Base-by-base conservation (phyloP, 2,329 filamentous ascomycete genomes). In the Achaetomium macrosporum region DNA sequence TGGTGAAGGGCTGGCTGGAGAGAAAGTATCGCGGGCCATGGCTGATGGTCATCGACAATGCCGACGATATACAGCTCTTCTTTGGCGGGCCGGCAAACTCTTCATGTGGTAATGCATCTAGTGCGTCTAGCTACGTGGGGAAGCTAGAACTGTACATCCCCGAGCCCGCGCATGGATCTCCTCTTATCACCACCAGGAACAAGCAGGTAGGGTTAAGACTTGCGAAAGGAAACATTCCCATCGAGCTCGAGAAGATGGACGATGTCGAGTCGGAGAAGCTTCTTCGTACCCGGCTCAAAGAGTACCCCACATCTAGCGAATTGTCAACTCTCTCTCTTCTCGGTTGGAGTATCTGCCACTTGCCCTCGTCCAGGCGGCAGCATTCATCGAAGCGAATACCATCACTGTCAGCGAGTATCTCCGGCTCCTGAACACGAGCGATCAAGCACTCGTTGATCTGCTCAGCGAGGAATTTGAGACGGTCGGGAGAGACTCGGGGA, bases 151-250 rank as follows among this genome's bases (percentile, higher is more conserved):
- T 8, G 30, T 8, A 33, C 30, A 12, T 33, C 12, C 30, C 30
- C 30, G 12, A 33, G 12, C 12, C 30, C 30, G 30, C 30, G 30
- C 30, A 33, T 12, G 30, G 30, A 12, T 33, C 59, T 0, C 37
- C 68, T 11, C 61, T 73, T 0, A 40, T 69, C 6, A 72, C 69
- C 0, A 71, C 68, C 0, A 63, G 68, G 29, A 70, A n/a, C 19
- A 67, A 66, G 47, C 57, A 69, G 13, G 60, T 59, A 0, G 68
- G 64, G 0, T 49, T 53, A 1, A 56, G 52, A 16, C 55, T 71
- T 2, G 54, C 53, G 1, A 56, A 52, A 6, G 63, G 65, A 1
- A 59, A 58, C 3, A 42, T 0, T 0, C 59, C 56, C 0, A 61
- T 70, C 4, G 57, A 66, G 44, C 58, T 71, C 0, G 31, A 20